Percentiles rank a stretch among this genome's conserved stretches.
These are phyloP conservation scores for Aspergillus steynii DNA, from an alignment of 495 filamentous ascomycete genomes.

Conservation along the genomic window DNA sequence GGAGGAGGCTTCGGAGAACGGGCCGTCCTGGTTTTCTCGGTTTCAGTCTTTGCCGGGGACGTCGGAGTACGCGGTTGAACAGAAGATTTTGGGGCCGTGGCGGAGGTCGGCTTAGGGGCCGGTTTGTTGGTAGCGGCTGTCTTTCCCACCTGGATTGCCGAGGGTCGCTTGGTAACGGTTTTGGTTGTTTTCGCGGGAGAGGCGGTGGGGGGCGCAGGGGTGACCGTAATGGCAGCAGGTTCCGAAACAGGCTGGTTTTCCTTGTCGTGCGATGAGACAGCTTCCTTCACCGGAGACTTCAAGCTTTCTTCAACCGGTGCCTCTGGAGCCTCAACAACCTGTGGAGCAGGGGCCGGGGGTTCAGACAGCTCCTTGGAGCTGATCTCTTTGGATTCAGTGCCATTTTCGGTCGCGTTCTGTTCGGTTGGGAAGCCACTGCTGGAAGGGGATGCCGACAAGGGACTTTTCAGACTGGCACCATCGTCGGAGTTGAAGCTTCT, in stretches of 20 bases:
- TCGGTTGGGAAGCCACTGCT: constrained; percentile 21
- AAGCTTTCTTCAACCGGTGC: background rate
- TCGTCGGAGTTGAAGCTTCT: constrained; percentile 37
- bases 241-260: constrained; percentile 18
- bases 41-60: constrained; percentile 21
- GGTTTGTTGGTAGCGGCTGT: constrained; percentile 28
- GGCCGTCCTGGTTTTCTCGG: constrained; percentile 18
- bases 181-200: constrained; percentile 32
- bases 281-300: constrained; percentile 8
- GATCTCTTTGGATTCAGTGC: background rate
- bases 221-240: constrained; percentile 9
- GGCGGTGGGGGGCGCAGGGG: constrained; percentile 15
- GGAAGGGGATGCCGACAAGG: constrained; percentile 30
- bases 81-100: constrained; percentile 15
- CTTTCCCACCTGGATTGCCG: constrained; percentile 42
- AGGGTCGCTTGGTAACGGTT: constrained; percentile 40
- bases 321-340: background rate
- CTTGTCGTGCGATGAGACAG: constrained; percentile 11
- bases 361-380: background rate
- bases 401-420: constrained; percentile 22
- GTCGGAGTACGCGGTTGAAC: constrained; percentile 24
- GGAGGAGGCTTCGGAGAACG: constrained; percentile 23
- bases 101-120: constrained; percentile 24
- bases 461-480: constrained; percentile 28
- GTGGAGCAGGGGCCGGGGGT: background rate